phyloP scores from a whole-genome alignment of 495 filamentous ascomycete species.

The Cryomyces antarcticus region DNA sequence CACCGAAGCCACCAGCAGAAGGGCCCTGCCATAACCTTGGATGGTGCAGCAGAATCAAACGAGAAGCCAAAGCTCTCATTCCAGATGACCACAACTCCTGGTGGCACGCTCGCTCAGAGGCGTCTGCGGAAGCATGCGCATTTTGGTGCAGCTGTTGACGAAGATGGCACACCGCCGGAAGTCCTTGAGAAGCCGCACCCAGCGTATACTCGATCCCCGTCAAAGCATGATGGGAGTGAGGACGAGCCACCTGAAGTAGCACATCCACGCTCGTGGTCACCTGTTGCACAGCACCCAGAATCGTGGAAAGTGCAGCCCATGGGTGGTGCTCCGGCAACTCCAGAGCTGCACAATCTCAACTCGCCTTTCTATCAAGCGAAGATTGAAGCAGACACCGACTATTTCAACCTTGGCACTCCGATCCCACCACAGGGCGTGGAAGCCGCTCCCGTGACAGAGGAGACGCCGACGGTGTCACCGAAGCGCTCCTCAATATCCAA shows the following conservation, averaged over 20 bases:
- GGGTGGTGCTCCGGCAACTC: slow-evolving; percentile 9
- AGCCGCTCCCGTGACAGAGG: too few relatives aligned
- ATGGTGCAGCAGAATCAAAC: neutral
- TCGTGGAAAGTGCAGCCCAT: slow-evolving; percentile 5
- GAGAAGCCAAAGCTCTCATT: neutral
- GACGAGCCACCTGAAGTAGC: too few relatives aligned
- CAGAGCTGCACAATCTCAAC: slow-evolving; percentile 15
- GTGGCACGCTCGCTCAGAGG: neutral
- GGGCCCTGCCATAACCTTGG: neutral
- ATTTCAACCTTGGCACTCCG: neutral
- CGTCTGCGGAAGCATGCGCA: slow-evolving; percentile 5
- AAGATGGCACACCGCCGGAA: neutral
- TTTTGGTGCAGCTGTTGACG: slow-evolving; percentile 2
- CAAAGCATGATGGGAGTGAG: too few relatives aligned
- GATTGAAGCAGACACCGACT: slow-evolving; percentile 2
- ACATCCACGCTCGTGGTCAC: neutral
- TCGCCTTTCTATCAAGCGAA: slow-evolving; percentile 13
- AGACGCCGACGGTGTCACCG: too few relatives aligned
- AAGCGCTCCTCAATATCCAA: too few relatives aligned
- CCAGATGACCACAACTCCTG: neutral
- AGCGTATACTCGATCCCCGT: too few relatives aligned
- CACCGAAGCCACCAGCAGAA: too few relatives aligned
- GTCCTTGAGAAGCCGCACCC: too few relatives aligned
- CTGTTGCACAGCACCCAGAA: neutral
- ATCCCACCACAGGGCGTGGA: neutral